Base-by-base conservation (phyloP, 176 grass and related monocot species). In the Saccharum officinarum region DNA sequence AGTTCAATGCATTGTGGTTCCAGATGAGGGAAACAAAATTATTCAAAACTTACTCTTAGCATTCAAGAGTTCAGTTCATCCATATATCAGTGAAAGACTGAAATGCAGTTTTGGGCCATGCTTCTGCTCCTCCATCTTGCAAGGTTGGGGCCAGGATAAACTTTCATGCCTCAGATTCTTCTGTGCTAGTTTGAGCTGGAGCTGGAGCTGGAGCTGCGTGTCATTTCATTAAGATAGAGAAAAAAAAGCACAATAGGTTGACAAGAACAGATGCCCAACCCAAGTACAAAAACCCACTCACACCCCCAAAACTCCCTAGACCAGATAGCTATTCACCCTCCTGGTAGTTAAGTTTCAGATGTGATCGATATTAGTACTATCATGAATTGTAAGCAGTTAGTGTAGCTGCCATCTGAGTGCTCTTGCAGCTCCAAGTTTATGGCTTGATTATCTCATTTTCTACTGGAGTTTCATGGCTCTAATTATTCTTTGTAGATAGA, bases 381-480 rank as follows among this genome's bases (percentile, higher is more conserved):
- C 31, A 77, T 6, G 36, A 42, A 20, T 60, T 68, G 16, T 76
- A 70, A 78, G 25, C 31, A 55, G 16, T 33, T 22, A 67, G 36
- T 84, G 62, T 69, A 55, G 2, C 15, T 68, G 28, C 36, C 73
- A 76, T 75, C 34, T 25, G 13, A 85, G 23, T 74, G 26, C 26
- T 64, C 41, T 50, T 66, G 71, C 16, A 64, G 41, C 22, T 49
- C 28, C 40, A 47, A 74, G 26, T 75, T 64, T 64, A 74, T 6
- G 4, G 28, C 60, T 17, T 75, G 20, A 47, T 75, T 30, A 47
- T 83, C 39, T 47, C 70, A 42, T 16, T 74, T 61, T 20, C 10
- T 47, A 57, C 55, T 66, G 59, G 55, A 66, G 46, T 52, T 66
- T 41, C 69, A n/a, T 47, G 82, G 20, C 71, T 65, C 60, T 76